Conservation (phyloP, 495 filamentous ascomycete genomes). For the Parathielavia hyrcaniae region DNA sequence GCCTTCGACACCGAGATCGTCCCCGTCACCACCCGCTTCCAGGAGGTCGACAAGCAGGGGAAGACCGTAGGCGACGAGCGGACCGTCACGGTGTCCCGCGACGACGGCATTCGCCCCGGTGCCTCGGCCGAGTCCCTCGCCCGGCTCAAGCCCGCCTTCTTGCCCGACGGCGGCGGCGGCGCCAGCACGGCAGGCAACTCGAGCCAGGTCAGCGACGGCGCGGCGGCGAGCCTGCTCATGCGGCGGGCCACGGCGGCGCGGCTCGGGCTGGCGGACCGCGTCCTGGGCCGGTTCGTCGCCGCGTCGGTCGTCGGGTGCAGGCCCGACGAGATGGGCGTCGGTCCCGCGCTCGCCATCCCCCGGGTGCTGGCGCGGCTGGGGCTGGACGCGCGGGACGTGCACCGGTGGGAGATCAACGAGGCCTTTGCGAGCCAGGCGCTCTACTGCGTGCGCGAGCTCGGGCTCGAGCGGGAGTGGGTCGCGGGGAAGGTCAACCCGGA, state of each 20-base stretch:
- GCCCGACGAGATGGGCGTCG: conserved; percentile 92
- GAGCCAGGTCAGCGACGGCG: conserved; percentile 80
- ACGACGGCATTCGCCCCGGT: conserved; percentile 73
- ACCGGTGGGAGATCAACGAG: conserved; percentile 96
- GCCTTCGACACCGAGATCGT: conserved; percentile 74
- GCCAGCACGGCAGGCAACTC: conserved; percentile 82
- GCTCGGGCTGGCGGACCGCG: conserved; percentile 59
- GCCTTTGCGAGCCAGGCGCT: conserved; percentile 87
- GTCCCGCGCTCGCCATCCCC: conserved; percentile 79
- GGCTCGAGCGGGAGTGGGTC: conserved; percentile 54
- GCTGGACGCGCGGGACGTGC: conserved; percentile 60
- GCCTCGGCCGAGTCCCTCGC: conserved; percentile 63
- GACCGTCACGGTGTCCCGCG: conserved; percentile 55
- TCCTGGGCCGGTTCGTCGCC: conserved; percentile 74
- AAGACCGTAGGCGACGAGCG: conserved; percentile 48
- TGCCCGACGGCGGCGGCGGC: conserved; percentile 58
- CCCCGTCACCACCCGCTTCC: conserved; percentile 58
- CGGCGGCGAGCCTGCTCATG: conserved; percentile 77
- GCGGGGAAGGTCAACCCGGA: conserved; percentile 76
- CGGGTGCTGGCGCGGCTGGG: conserved; percentile 63
- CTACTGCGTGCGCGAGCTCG: conserved; percentile 70
- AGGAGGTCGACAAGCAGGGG: conserved; percentile 57
- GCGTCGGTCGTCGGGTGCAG: conserved; percentile 66
- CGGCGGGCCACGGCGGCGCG: conserved; percentile 71
- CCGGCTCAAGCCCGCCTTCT: conserved; percentile 80